Conservation (phyloP, 768 basidiomycete species). For the Mycena maculata region DNA sequence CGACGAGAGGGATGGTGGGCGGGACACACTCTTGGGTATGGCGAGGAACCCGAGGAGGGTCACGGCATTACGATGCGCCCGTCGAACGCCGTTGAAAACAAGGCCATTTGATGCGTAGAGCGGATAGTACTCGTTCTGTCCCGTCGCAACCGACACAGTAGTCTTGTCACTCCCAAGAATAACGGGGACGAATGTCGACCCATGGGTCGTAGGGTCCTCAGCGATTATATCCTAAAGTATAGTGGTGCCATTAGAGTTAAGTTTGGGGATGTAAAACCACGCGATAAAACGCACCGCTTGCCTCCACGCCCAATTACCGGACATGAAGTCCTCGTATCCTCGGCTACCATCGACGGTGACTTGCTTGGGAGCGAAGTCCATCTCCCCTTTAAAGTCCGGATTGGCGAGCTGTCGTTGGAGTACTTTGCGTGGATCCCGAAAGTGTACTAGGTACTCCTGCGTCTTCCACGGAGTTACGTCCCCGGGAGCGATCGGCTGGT, state of each 20-base stretch:
- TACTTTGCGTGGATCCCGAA: slow-evolving; percentile 34
- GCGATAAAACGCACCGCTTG: slow-evolving; percentile 34
- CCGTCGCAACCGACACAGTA: slow-evolving; percentile 35
- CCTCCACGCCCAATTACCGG: slow-evolving; percentile 37
- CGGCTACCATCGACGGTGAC: slow-evolving; percentile 30
- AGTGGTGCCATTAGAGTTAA: background rate
- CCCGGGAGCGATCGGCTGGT: background rate
- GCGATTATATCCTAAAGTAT: slow-evolving; percentile 25
- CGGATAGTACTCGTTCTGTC: slow-evolving; percentile 36
- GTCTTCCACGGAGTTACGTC: slow-evolving; percentile 31
- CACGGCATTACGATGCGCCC: slow-evolving; percentile 32
- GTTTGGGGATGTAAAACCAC: background rate
- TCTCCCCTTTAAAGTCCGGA: too few species aligned
- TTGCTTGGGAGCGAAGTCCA: slow-evolving; percentile 34
- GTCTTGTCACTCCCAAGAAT: slow-evolving; percentile 37
- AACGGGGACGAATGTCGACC: slow-evolving; percentile 25
- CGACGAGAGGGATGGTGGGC: too few species aligned
- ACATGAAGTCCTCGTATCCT: slow-evolving; percentile 38
- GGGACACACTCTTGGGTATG: too few species aligned
- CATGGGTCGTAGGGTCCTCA: slow-evolving; percentile 23
- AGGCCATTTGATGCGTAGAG: slow-evolving; percentile 27
- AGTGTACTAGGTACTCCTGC: slow-evolving; percentile 41
- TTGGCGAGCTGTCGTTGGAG: slow-evolving; percentile 35
- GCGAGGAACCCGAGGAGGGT: too few species aligned
- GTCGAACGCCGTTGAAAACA: slow-evolving; percentile 31